Conservation (phyloP, 306 rosid genomes). For the Vicia sativa region DNA sequence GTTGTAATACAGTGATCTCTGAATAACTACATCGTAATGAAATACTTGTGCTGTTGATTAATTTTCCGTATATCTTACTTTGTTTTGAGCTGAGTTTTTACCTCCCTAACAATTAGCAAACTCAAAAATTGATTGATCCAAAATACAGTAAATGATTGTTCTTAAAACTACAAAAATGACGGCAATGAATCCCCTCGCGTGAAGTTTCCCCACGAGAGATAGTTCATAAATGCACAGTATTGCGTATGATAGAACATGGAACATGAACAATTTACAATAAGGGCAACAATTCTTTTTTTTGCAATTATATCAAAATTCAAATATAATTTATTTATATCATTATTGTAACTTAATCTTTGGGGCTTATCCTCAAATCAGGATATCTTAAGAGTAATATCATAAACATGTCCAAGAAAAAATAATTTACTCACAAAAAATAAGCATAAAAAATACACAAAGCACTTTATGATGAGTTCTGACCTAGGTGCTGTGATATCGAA, state of each 20-base stretch:
- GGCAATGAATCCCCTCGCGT: neutral
- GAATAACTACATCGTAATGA: slow-evolving; percentile 19
- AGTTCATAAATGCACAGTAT: neutral
- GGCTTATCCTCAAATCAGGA: slow-evolving; percentile 45
- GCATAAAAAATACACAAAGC: slow-evolving; percentile 13
- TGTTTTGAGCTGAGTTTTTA: neutral
- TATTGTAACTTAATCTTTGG: slow-evolving; percentile 34
- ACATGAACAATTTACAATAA: neutral
- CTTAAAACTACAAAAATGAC: neutral
- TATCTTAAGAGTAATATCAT: slow-evolving; percentile 20
- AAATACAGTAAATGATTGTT: neutral
- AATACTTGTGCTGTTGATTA: neutral
- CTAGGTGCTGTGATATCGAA: slow-evolving; percentile 49
- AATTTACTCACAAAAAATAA: slow-evolving; percentile 7
- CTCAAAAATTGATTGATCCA: neutral
- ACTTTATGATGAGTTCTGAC: slow-evolving; percentile 47
- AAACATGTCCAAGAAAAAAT: slow-evolving; percentile 28
- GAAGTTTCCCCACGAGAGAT: neutral
- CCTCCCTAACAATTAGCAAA: neutral
- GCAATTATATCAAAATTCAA: slow-evolving; percentile 8
- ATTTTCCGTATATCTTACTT: neutral
- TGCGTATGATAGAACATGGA: neutral
- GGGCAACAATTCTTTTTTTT: slow-evolving; percentile 11
- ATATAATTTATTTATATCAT: slow-evolving; percentile 33
- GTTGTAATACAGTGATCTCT: slow-evolving; percentile 16